Base-by-base conservation (phyloP, 805 yeast genomes). In the Candida palmyrensis region DNA sequence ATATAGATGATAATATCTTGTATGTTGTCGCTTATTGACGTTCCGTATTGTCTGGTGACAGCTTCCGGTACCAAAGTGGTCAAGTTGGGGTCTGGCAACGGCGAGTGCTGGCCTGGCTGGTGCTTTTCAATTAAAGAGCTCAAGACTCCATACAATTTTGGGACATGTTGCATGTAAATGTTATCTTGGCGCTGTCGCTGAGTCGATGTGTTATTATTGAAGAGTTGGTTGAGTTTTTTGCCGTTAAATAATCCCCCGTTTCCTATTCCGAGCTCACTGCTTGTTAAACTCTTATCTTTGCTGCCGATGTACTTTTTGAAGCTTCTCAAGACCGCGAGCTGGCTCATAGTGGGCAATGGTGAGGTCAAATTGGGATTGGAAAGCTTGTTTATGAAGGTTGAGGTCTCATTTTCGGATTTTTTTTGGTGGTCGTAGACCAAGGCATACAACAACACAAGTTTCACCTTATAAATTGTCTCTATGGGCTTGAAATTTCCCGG, bases 141-240 rank as follows among this genome's bases (percentile, higher is more conserved):
- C 35, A 66, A 43, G n/a, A 56, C 42, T 11, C 55, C 59, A 39
- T 75, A 78, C 30, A 92, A 57, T 35, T 85, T 66, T 6, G 98
- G 96, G 27, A 76, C 67, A 50, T 89, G 95, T 61, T 92, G 98
- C 81, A 95, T 88, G 61, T 79, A 92, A 4, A 90, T 76, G 48
- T 83, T 84, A 36, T 79, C 82, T 34, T 47, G 19, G 40, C 25
- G 29, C 32, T 33, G 25, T n/a, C 11, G 48, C 47, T 27, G 32
- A 45, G 35, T 31, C 14, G 41, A 37, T 32, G 38, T 37, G 37
- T 47, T 53, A 25, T 51, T 42, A 36, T 51, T 55, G 44, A 61
- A 61, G 22, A 59, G 47, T 32, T 46, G 54, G 35, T 50, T 59
- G 40, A 55, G 54, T 22, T 55, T 56, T 44, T 57, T 56, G 27